Percentiles rank a stretch among this genome's conserved stretches.
Evolutionary conservation across 129 eudicot species (phyloP).

Genomic region (Ambrosia artemisiifolia): DNA sequence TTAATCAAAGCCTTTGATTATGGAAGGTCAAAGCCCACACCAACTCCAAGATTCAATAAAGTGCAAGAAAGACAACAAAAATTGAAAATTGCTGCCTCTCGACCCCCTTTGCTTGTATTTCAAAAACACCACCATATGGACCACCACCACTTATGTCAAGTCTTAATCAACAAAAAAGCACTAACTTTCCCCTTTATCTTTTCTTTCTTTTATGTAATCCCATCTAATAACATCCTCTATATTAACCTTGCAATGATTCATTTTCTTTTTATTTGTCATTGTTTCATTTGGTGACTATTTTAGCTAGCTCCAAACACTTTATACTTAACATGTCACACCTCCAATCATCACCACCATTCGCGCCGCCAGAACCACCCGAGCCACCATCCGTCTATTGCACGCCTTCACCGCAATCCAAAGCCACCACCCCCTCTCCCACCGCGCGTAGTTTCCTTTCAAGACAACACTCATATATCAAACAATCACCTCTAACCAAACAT

Average conservation of each 20-base stretch:
- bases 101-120: slow-evolving; percentile 24
- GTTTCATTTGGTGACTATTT: background rate
- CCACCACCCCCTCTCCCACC: slow-evolving; percentile 33
- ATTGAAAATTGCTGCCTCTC: slow-evolving; percentile 17
- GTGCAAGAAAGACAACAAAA: slow-evolving; percentile 11
- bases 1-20: slow-evolving; percentile 32
- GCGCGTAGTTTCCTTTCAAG: slow-evolving; percentile 13
- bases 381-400: slow-evolving; percentile 41
- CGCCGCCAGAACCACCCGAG: slow-evolving; percentile 28
- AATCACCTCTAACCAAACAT: slow-evolving; percentile 21
- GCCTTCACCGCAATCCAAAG: slow-evolving; percentile 37
- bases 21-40: slow-evolving; percentile 34
- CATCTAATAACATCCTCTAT: slow-evolving; percentile 12
- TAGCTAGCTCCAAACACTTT: background rate
- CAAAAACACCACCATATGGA: slow-evolving; percentile 13
- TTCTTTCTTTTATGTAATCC: background rate
- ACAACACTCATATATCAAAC: slow-evolving; percentile 21
- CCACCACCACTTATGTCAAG: slow-evolving; percentile 28
- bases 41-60: slow-evolving; percentile 27
- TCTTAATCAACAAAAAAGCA: slow-evolving; percentile 32
- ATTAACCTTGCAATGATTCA: slow-evolving; percentile 22
- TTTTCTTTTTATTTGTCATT: slow-evolving; percentile 14
- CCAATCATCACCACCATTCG: background rate
- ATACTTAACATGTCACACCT: slow-evolving; percentile 22
- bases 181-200: slow-evolving; percentile 20